phyloP scores from a whole-genome alignment of 306 rosid species.

The Carpinus fangiana region DNA sequence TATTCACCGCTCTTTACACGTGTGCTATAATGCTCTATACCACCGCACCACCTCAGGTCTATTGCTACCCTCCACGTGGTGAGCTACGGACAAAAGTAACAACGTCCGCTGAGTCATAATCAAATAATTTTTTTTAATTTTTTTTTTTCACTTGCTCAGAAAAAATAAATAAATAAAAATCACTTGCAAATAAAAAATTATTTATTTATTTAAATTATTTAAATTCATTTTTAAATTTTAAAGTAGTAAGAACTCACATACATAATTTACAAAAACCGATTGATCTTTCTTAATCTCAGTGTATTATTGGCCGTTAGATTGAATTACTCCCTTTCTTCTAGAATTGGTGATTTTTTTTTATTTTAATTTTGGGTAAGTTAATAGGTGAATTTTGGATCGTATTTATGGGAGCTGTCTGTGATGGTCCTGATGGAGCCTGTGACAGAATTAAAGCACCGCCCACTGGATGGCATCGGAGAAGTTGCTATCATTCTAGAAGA shows the following conservation, averaged over 20 bases:
- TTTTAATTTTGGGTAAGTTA: too few species aligned
- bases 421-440: not conserved
- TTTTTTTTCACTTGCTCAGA: too few species aligned
- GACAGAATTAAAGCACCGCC: not conserved
- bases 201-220: too few species aligned
- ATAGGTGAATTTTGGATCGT: too few species aligned
- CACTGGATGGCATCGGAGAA: not conserved
- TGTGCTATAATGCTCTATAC: conserved; percentile 31
- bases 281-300: not conserved
- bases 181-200: too few species aligned
- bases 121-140: not conserved
- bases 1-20: conserved; percentile 41
- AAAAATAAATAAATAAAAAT: too few species aligned
- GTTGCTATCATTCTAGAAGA: too few species aligned
- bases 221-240: too few species aligned
- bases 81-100: not conserved
- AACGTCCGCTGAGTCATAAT: not conserved
- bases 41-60: not conserved
- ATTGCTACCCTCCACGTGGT: conserved; percentile 34
- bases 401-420: too few species aligned
- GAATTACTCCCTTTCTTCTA: not conserved
- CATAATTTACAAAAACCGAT: too few species aligned
- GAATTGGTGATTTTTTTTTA: not conserved
- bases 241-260: too few species aligned
- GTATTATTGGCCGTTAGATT: not conserved